A percentile compares a stretch with the other conserved stretches of the same genome.
phyloP scores from a whole-genome alignment of 2,329 filamentous ascomycete species.

The Colletotrichum liaoningense region DNA sequence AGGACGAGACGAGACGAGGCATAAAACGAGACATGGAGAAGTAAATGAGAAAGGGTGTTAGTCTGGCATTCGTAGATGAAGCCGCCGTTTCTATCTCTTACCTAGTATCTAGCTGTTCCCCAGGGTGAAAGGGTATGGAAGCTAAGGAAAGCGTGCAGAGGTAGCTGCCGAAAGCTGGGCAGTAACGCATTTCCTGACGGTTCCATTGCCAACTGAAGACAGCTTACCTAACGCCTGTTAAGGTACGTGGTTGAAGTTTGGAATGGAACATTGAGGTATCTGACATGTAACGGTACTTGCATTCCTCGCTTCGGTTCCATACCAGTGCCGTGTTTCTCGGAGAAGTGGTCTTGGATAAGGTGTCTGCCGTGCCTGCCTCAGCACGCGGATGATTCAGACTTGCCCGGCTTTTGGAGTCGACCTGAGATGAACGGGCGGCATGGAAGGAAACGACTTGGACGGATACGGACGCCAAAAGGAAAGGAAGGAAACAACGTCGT shows the following conservation, averaged over 20 bases:
- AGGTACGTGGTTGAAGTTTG: too few relatives aligned
- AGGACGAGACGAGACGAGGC: constrained; percentile 1
- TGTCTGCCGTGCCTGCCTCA: background rate
- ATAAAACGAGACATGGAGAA: background rate
- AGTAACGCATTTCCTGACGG: too few relatives aligned
- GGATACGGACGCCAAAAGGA: constrained; percentile 10
- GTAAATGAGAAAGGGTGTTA: background rate
- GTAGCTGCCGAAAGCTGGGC: background rate
- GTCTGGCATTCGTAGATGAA: background rate
- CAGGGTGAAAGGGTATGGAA: background rate
- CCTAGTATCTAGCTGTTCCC: background rate
- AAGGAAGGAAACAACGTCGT: constrained; percentile 31
- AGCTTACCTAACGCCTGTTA: background rate
- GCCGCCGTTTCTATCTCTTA: background rate
- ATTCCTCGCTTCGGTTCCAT: background rate
- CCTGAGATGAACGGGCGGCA: background rate
- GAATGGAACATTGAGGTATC: background rate
- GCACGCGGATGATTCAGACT: background rate
- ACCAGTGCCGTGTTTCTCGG: background rate
- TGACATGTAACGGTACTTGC: background rate
- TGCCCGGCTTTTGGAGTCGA: background rate
- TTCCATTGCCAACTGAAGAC: background rate
- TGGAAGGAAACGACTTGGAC: constrained; percentile 10
- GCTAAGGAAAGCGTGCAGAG: background rate
- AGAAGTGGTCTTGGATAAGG: background rate